Evolutionary conservation across 1,284 basidiomycete species (phyloP), one percentile per base, ranked within the genome.

Genomic region (Fomitopsis betulina): DNA sequence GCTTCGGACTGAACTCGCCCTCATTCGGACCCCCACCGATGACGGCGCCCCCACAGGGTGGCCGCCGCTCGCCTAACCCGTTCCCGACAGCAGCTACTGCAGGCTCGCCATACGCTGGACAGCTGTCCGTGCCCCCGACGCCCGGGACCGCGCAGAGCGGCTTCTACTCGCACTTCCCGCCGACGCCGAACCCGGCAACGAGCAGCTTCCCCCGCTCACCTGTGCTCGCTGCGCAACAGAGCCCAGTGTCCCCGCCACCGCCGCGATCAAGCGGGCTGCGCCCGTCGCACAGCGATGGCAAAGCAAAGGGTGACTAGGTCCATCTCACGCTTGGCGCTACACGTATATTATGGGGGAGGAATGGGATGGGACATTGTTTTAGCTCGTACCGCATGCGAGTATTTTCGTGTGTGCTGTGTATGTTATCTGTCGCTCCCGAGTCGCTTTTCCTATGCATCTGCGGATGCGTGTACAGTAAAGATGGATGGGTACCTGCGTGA

Each of bases 221-320:
- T 32, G 27, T 65, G 17, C 65, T 68, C 56, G 59, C 67, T 25
- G 57, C 63, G 45, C 68, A 66, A 58, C 71, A 73, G 58, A 62
- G 64, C 51, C 70, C 70, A 5, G n/a, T 32, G 35, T 66, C 71
- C 33, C 71, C 71, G 25, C 67, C 71, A 33, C 71, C 72, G 40
- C 67, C 59, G 60, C 67, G 68, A 37, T 55, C 60, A 15, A 67
- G 62, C 27, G 63, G 63, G 50, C 21, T 60, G 38, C 51, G 64
- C 42, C 60, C 64, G 54, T 51, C 64, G 63, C 35, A 62, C 60
- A 25, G 66, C 65, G 49, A 61, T 21, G 55, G 54, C 47, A 53
- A 65, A 62, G 55, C 59, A 42, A 81, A 81, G 71, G 78, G 75
- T 59, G 79, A 81, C 68, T 80, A 65, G 72, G 13, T 17, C 3